phyloP scores from a whole-genome alignment of 2,329 filamentous ascomycete genomes.

The Fusarium sp. region DNA sequence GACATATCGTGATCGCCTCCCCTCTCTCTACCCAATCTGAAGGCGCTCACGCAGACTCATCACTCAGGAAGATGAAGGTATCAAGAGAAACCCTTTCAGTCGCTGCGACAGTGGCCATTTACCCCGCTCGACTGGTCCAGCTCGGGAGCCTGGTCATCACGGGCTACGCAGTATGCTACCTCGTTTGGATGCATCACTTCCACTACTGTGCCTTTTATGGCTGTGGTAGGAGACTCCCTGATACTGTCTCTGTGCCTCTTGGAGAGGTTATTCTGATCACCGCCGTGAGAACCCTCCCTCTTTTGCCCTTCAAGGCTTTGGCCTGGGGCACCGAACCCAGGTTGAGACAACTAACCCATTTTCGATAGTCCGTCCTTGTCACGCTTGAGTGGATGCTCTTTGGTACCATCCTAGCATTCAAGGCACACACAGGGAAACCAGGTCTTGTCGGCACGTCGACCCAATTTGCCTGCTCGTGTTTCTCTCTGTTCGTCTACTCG shows the following conservation, averaged over 20 bases:
- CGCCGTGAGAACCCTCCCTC: not conserved
- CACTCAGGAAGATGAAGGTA: not conserved
- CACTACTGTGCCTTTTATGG: not conserved
- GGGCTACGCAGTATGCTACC: not conserved
- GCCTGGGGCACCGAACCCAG: too few relatives aligned
- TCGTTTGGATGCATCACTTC: not conserved
- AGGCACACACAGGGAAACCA: not conserved
- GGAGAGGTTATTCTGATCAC: not conserved
- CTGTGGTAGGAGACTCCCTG: not conserved
- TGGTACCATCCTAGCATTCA: not conserved
- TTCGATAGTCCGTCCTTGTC: not conserved
- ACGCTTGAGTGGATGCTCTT: slow-evolving; percentile 14
- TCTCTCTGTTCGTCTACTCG: slow-evolving; percentile 13
- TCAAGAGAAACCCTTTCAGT: not conserved
- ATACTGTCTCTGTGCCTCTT: not conserved
- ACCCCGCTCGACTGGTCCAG: not conserved
- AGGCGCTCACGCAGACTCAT: not conserved
- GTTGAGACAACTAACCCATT: too few relatives aligned
- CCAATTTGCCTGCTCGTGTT: slow-evolving; percentile 8
- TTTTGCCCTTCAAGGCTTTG: too few relatives aligned
- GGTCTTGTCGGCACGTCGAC: not conserved
- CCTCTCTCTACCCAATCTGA: not conserved
- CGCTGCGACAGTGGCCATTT: not conserved
- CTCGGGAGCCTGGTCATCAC: not conserved
- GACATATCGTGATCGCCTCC: not conserved